Evolutionary conservation across 768 basidiomycete species (phyloP).

Genomic region (Lactifluus echinatus): DNA sequence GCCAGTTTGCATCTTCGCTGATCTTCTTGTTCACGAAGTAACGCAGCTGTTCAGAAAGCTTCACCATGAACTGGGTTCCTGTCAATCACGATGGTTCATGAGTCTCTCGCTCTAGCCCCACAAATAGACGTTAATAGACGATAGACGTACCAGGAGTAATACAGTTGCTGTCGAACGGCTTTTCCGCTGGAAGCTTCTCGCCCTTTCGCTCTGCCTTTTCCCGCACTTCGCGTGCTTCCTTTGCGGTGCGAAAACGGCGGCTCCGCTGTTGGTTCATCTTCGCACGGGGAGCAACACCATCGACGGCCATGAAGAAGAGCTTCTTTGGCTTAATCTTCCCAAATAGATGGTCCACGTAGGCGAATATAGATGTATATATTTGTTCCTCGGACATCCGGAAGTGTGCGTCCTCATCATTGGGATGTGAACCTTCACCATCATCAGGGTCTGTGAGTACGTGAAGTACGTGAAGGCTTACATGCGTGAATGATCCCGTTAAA

Average conservation of each 20-base stretch:
- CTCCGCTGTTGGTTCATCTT: constrained; percentile 99
- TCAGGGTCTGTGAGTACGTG: not conserved
- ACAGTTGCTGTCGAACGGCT: constrained; percentile 97
- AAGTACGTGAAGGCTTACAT: constrained; percentile 32
- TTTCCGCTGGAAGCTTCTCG: constrained; percentile 85
- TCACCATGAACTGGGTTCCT: constrained; percentile 95
- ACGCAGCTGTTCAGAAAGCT: constrained; percentile 81
- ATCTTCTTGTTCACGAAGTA: constrained; percentile 99
- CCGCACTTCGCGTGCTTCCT: constrained; percentile 79
- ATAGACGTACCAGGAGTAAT: constrained; percentile 82
- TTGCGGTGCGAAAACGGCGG: constrained; percentile 88
- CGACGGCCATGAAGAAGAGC: constrained; percentile 97
- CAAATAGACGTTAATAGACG: not conserved
- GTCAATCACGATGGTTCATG: not conserved
- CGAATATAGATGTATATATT: constrained; percentile 94
- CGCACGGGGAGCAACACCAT: constrained; percentile 93
- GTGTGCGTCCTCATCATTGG: constrained; percentile 92
- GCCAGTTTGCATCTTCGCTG: constrained; percentile 92
- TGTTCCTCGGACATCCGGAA: constrained; percentile 94
- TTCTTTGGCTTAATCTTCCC: constrained; percentile 97
- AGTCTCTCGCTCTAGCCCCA: not conserved
- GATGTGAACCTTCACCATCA: constrained; percentile 65
- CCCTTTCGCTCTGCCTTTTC: constrained; percentile 86
- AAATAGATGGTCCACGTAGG: constrained; percentile 95
- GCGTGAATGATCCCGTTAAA: constrained; percentile 93